phyloP scores from a whole-genome alignment of 768 basidiomycete species.

The Boletus barrowsii region DNA sequence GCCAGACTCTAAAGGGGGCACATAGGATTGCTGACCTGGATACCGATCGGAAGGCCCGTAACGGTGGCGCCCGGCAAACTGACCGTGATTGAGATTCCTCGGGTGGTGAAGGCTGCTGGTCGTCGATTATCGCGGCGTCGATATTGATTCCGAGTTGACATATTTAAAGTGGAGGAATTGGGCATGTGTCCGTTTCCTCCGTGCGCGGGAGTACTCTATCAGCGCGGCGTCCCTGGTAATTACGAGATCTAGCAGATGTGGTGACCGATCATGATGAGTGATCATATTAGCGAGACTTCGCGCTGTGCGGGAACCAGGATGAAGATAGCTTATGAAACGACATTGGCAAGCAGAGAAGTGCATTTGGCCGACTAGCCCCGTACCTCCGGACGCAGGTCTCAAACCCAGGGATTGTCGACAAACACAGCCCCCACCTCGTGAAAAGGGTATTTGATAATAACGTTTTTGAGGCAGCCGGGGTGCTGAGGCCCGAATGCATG shows the following conservation, averaged over 20 bases:
- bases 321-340: slow-evolving; percentile 18
- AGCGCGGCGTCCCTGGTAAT: slow-evolving; percentile 23
- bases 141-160: slow-evolving; percentile 23
- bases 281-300: slow-evolving; percentile 19
- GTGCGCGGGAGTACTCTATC: slow-evolving; percentile 16
- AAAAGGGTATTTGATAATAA: slow-evolving; percentile 20
- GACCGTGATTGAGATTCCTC: slow-evolving; percentile 15
- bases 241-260: slow-evolving; percentile 20
- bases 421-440: slow-evolving; percentile 11
- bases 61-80: slow-evolving; percentile 26
- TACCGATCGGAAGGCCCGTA: slow-evolving; percentile 18
- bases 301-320: slow-evolving; percentile 11
- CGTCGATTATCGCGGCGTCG: slow-evolving; percentile 19
- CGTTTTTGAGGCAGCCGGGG: slow-evolving; percentile 14
- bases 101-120: slow-evolving; percentile 11
- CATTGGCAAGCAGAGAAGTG: slow-evolving; percentile 8
- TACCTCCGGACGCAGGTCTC: neutral
- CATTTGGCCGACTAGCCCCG: slow-evolving; percentile 7
- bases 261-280: slow-evolving; percentile 21
- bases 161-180: slow-evolving; percentile 18
- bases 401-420: slow-evolving; percentile 11
- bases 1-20: slow-evolving; percentile 5
- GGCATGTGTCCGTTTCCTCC: slow-evolving; percentile 23
- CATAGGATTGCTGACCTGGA: slow-evolving; percentile 14
- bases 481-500: slow-evolving; percentile 20